Percentiles rank a stretch among this genome's conserved stretches.
Conservation (phyloP, 2,329 filamentous ascomycete genomes). For the Aspergillus sp. region DNA sequence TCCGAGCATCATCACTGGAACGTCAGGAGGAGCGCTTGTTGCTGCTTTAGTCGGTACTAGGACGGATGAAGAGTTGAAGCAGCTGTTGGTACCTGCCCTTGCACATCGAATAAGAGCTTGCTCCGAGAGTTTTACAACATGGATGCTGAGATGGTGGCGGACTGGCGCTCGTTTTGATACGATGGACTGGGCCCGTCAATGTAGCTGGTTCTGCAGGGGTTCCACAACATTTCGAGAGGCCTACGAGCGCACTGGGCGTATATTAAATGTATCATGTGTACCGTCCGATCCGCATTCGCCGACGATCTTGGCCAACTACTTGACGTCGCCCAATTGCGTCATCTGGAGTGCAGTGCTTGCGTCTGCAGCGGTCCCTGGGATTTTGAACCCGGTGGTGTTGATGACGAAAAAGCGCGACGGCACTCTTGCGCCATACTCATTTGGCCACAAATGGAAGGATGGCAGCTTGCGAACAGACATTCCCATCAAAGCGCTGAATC, state of each 20-base stretch:
- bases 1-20: conserved; percentile 93
- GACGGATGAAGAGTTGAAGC: conserved; percentile 86
- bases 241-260: conserved; percentile 87
- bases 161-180: conserved; percentile 94
- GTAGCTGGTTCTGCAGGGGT: conserved; percentile 86
- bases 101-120: conserved; percentile 82
- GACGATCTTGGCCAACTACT: conserved; percentile 89
- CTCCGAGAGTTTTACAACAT: conserved; percentile 71
- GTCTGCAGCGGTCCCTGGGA: conserved; percentile 92
- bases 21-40: conserved; percentile 87
- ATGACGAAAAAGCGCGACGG: conserved; percentile 82
- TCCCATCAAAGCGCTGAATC: conserved; percentile 86
- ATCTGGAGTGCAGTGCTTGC: conserved; percentile 97
- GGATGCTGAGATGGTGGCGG: conserved; percentile 82
- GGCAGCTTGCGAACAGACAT: conserved; percentile 93
- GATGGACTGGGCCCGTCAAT: conserved; percentile 82
- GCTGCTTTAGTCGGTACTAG: conserved; percentile 84
- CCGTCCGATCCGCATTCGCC: conserved; percentile 93
- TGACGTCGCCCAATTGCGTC: conserved; percentile 93
- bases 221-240: conserved; percentile 94
- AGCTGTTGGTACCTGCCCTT: conserved; percentile 82
- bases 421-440: conserved; percentile 81
- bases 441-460: conserved; percentile 99
- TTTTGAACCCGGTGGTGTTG: conserved; percentile 90
- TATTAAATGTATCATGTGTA: conserved; percentile 93